Evolutionary conservation across 805 yeast species (phyloP).

Genomic region (Jamesozyma hellenica): DNA sequence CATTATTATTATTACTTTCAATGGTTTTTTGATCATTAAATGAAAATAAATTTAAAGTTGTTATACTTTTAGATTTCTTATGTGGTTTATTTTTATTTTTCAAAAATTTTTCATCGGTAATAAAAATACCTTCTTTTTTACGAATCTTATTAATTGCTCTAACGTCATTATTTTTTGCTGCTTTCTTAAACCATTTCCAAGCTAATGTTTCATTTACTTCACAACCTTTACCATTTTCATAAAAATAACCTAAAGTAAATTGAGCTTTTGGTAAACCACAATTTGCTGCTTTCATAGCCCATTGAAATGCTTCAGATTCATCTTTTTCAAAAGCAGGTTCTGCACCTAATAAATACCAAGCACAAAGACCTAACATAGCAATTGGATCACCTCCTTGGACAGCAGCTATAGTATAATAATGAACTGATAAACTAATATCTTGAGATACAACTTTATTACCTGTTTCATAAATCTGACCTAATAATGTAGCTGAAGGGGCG

Average conservation of each 20-base stretch:
- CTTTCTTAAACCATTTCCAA: constrained; percentile 63
- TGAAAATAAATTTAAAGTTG: constrained; percentile 18
- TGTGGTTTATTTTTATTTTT: constrained; percentile 3
- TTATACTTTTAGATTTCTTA: constrained; percentile 14
- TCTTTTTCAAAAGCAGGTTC: constrained; percentile 73
- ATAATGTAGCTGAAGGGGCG: constrained; percentile 62
- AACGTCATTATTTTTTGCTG: constrained; percentile 52
- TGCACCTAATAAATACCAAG: constrained; percentile 91
- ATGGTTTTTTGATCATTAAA: constrained; percentile 2
- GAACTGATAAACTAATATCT: constrained; percentile 77
- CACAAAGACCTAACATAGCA: constrained; percentile 89
- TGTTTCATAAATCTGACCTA: constrained; percentile 77
- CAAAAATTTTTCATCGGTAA: neutral
- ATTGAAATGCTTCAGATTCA: constrained; percentile 79
- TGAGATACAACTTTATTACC: constrained; percentile 59
- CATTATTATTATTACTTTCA: neutral
- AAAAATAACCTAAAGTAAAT: constrained; percentile 72
- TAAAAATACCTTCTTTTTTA: constrained; percentile 3
- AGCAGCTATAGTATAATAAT: constrained; percentile 88
- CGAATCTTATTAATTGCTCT: constrained; percentile 36
- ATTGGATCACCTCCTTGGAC: constrained; percentile 66
- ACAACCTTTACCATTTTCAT: constrained; percentile 83
- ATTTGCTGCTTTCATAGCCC: constrained; percentile 85
- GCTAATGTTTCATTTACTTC: constrained; percentile 47
- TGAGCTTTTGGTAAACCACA: constrained; percentile 73